A percentile compares a stretch with the other conserved stretches of the same genome.
Evolutionary conservation across 225 moss, liverwort and hornwort species (phyloP).

Genomic region (Asterella californica): DNA sequence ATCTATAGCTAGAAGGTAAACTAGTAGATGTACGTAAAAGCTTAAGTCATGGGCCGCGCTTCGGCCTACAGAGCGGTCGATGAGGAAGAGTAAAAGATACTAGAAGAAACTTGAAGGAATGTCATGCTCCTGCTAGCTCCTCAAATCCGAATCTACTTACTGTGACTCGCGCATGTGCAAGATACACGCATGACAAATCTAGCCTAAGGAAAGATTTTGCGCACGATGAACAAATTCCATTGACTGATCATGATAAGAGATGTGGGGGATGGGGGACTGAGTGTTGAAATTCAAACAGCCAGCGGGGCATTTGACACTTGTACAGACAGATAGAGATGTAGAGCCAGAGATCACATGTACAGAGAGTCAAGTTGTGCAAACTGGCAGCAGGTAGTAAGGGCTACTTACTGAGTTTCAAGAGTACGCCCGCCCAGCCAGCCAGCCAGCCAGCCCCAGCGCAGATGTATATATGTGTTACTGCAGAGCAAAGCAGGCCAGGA

Average conservation of each 20-base stretch:
- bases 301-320: not conserved
- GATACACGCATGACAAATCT: not conserved
- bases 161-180: not conserved
- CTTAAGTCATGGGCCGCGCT: not conserved
- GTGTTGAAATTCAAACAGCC: too few relatives aligned
- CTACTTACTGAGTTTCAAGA: not conserved
- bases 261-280: not conserved
- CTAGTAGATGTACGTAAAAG: not conserved
- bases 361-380: not conserved
- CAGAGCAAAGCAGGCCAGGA: slow-evolving; percentile 1
- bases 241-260: not conserved
- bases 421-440: slow-evolving; percentile 4
- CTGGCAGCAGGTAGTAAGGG: not conserved
- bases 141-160: not conserved
- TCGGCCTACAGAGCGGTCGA: not conserved
- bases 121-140: not conserved
- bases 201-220: not conserved
- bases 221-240: not conserved
- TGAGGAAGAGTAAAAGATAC: not conserved
- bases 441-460: slow-evolving; percentile 1
- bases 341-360: not conserved
- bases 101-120: not conserved
- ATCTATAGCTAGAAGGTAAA: not conserved
- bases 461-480: not conserved
- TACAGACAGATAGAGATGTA: not conserved